Evolutionary conservation across 805 yeast species (phyloP), one percentile per base, ranked within the genome.

Genomic region (Ogataea thermomethanolica): DNA sequence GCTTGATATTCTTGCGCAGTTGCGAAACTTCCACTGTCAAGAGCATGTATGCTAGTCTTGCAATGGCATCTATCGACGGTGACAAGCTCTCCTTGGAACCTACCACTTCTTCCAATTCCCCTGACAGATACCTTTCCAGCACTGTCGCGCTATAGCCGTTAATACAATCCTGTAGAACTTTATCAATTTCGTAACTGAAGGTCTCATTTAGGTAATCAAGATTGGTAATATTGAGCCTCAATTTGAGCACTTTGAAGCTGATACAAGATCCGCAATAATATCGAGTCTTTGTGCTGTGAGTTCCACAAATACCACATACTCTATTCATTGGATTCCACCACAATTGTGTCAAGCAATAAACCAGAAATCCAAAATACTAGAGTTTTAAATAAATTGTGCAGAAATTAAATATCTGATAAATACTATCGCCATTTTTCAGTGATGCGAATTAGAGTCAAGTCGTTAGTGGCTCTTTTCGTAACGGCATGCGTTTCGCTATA

Each of bases 41-140:
- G 9, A 64, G 43, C 54, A 60, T 57, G 33, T 58, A 57, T 1
- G 66, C 57, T 33, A 64, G 39, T 32, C 58, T 47, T 1, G 63
- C 60, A 6, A 54, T 47, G 1, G 64, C 47, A 8, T 48, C 56
- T 5, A 39, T 22, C 2, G 61, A 54, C 4, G 60, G 60, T 7
- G 39, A 39, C 32, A 52, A 12, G 8, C 25, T 35, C 5, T 37
- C 48, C 29, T 35, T 10, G 7, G 37, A 44, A 11, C 27, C 35
- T 3, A 21, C 41, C 11, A 13, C 33, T 17, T 17, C 23, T 6
- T 34, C 26, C 3, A 29, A 22, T 5, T 40, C 37, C 9, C 38
- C 39, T 7, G 36, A 30, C 9, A 58, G 29, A 29, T 52, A 58
- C 3, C 30, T 34, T 8, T 30, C 35, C 13, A 58, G 25, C 21